Conservation (phyloP, 495 filamentous ascomycete species). For the Oleoguttula mirabilis region DNA sequence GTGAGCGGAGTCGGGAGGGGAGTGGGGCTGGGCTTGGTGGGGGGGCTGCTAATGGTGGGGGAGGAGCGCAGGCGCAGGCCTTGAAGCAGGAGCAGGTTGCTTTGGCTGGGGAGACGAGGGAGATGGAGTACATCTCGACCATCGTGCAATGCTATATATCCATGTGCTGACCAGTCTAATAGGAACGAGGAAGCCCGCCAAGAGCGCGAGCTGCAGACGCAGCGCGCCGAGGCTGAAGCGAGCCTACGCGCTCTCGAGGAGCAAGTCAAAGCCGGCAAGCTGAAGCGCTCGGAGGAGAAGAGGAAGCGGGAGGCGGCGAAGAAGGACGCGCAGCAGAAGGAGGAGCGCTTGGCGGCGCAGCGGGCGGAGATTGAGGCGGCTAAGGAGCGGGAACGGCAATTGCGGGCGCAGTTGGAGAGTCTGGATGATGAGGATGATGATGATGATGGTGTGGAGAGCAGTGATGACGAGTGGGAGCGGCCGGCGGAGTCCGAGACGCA, state of each 20-base stretch:
- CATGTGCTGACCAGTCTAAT: slow-evolving; percentile 19
- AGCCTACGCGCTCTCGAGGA: slow-evolving; percentile 82
- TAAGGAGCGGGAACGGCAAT: slow-evolving; percentile 72
- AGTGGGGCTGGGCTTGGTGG: too few species aligned
- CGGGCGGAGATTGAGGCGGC: slow-evolving; percentile 87
- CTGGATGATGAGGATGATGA: slow-evolving; percentile 75
- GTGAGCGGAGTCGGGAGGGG: slow-evolving; percentile 24
- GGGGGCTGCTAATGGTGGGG: slow-evolving; percentile 34
- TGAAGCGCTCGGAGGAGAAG: slow-evolving; percentile 97
- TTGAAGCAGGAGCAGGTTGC: slow-evolving; percentile 62
- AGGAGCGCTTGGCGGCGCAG: slow-evolving; percentile 70
- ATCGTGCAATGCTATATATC: not conserved
- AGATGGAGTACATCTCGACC: slow-evolving; percentile 70
- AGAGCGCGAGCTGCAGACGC: slow-evolving; percentile 65
- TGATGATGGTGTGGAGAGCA: too few species aligned
- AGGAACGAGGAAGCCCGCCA: slow-evolving; percentile 67
- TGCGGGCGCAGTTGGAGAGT: slow-evolving; percentile 74
- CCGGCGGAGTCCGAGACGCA: slow-evolving; percentile 61
- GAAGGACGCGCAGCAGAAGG: slow-evolving; percentile 77
- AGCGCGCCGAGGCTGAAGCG: slow-evolving; percentile 70
- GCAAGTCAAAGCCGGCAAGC: slow-evolving; percentile 82
- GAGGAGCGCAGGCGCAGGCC: slow-evolving; percentile 37
- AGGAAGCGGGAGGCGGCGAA: slow-evolving; percentile 76
- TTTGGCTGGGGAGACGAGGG: slow-evolving; percentile 59
- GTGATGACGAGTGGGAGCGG: slow-evolving; percentile 13